Percentiles rank a stretch among this genome's conserved stretches.
These are phyloP conservation scores for Monilinia fructigena DNA, from an alignment of 2,329 filamentous ascomycete species.

Conservation along the genomic window DNA sequence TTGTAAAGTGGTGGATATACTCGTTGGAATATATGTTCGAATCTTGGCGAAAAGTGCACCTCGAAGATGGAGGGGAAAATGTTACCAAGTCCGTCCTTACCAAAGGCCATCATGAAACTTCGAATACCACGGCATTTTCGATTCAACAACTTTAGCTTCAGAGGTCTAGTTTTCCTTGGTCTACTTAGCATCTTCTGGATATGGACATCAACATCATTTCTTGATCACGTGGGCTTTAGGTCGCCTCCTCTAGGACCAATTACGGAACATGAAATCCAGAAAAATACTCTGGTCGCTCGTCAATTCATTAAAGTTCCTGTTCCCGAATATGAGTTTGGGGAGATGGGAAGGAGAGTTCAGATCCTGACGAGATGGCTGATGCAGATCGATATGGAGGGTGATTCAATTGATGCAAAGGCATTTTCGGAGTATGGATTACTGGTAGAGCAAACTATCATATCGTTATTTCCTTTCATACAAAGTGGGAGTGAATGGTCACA, in stretches of 20 bases:
- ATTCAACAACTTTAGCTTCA: not conserved
- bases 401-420: not conserved
- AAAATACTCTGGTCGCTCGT: not conserved
- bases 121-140: not conserved
- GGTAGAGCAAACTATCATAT: not conserved
- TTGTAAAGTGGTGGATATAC: not conserved
- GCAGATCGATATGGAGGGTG: not conserved
- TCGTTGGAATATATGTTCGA: not conserved
- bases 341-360: not conserved
- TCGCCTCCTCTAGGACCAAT: not conserved
- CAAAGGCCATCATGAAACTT: not conserved
- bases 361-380: not conserved
- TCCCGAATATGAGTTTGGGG: not conserved
- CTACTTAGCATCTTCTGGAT: not conserved
- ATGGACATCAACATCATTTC: not conserved
- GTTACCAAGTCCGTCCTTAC: not conserved
- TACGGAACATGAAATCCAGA: not conserved
- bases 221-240: not conserved
- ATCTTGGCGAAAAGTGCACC: not conserved
- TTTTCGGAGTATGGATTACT: not conserved
- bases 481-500: no score
- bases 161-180: not conserved
- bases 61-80: not conserved
- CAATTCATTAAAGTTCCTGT: constrained; percentile 6
- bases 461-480: not conserved